Evolutionary conservation across 495 filamentous ascomycete species (phyloP), one percentile per base, ranked within the genome.

Genomic region (Cudoniella acicularis): DNA sequence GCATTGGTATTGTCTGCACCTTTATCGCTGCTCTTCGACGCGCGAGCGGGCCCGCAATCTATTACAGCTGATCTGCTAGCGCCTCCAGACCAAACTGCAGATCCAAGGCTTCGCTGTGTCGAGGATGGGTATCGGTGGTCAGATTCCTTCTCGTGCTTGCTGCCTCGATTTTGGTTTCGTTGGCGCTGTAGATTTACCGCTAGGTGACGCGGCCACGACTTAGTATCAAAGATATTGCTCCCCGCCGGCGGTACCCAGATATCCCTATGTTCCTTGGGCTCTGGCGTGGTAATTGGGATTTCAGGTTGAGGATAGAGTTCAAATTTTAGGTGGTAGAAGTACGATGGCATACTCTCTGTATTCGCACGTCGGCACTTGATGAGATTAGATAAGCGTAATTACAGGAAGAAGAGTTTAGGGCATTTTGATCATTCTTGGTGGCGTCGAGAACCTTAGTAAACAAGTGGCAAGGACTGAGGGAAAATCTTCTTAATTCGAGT

Each of bases 251-350:
- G 78, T 16, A 80, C 49, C 64, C 68, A 79, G 49, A 64, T 21
- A 10, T 11, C 54, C 36, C 47, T 60, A 2, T 50, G 47, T 41
- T 59, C 49, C 16, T 13, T 58, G 24, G 16, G 23, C 43, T 41
- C 48, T 36, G 43, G 16, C 41, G 26, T 22, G 27, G 11, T 47
- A 20, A 9, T 18, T 57, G 60, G 26, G 56, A 36, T 25, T 49
- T n/a, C 13, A 48, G 79, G 73, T 54, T 77, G 72, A 59, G 82
- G 70, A 71, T 87, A 87, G 52, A 97, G 78, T 79, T 98, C 93
- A 67, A 98, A 83, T 64, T 86, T 85, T 25, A 98, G 70, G 67
- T 98, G 93, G 66, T 92, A 98, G 73, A 91, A 92, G 73, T 94
- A 96, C 2, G 53, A 59, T 51, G 64, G 64, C 64, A 67, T 67